Base-by-base conservation (phyloP, 257 asterid genomes). In the Fraxinus americana region DNA sequence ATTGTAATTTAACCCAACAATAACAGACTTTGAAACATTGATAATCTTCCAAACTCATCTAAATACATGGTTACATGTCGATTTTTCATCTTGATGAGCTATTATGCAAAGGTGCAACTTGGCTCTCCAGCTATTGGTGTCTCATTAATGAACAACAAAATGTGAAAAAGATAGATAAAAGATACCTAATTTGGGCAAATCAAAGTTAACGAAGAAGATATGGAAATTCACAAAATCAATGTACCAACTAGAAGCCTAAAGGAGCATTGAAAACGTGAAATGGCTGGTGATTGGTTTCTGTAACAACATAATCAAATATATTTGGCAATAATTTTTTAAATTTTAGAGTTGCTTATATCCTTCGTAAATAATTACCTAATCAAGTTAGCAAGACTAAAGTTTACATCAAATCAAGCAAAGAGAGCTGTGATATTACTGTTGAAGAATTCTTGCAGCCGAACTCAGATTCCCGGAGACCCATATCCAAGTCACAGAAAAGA, bases 401-500 rank as follows among this genome's bases (percentile, higher is more conserved):
- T 4, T 14, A 21, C 25, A n/a, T 34, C 6, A 57, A 45, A 21
- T 70, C 12, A 74, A 65, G 52, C 25, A 48, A 72, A 21, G 36
- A 59, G 0, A 16, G 61, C 36, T 30, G 34, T 38, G n/a, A 63
- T 23, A 75, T 43, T 83, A 89, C 96, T 84, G 2, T 11, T 10
- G 82, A 72, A 70, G 83, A 21, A 57, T 74, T 41, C 14, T 68
- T 38, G 63, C 73, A 65, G 23, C 77, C 90, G 50, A 45, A 54
- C 35, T 82, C 75, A 50, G 75, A 69, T 71, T 83, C 86, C 50
- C 71, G 65, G 5, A 87, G 80, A 4, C 82, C 86, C 80, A 88
- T 77, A 41, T 88, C 87, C 70, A 91, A 13, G 16, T 90, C 90
- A 48, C 32, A 57, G 48, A 91, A 91, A 0, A 92, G 86, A 32